Conservation (phyloP, 192 early-diverging fungal genomes). For the Backusella westeae region DNA sequence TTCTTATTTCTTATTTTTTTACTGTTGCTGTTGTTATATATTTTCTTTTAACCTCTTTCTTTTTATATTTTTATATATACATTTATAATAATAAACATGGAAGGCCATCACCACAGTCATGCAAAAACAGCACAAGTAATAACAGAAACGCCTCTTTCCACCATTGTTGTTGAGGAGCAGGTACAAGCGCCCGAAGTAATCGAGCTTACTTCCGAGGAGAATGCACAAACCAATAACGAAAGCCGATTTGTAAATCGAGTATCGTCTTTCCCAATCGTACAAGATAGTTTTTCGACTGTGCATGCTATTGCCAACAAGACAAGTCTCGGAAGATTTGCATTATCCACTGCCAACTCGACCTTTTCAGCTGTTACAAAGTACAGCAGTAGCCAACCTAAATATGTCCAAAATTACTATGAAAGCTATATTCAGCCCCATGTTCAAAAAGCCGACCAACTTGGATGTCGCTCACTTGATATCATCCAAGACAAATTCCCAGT, state of each 20-base stretch:
- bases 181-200: background rate
- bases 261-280: slow-evolving; percentile 29
- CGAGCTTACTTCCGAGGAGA: background rate
- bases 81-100: background rate
- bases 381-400: slow-evolving; percentile 18
- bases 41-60: background rate
- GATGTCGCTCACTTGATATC: slow-evolving; percentile 61
- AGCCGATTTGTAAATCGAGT: slow-evolving; percentile 27
- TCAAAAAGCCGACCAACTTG: slow-evolving; percentile 56
- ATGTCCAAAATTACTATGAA: slow-evolving; percentile 32
- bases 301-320: slow-evolving; percentile 27
- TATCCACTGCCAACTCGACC: slow-evolving; percentile 19
- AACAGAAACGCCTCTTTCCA: background rate
- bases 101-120: background rate
- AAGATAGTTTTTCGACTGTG: slow-evolving; percentile 27
- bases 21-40: background rate
- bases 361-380: slow-evolving; percentile 20
- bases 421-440: slow-evolving; percentile 55
- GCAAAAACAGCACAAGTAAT: background rate
- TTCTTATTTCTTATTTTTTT: background rate
- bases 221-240: background rate
- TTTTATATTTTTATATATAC: background rate
- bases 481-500: slow-evolving; percentile 63
- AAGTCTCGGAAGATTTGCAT: slow-evolving; percentile 22
- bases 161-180: background rate